phyloP scores from a whole-genome alignment of 1,284 basidiomycete genomes.

The Coniferiporia weirii region DNA sequence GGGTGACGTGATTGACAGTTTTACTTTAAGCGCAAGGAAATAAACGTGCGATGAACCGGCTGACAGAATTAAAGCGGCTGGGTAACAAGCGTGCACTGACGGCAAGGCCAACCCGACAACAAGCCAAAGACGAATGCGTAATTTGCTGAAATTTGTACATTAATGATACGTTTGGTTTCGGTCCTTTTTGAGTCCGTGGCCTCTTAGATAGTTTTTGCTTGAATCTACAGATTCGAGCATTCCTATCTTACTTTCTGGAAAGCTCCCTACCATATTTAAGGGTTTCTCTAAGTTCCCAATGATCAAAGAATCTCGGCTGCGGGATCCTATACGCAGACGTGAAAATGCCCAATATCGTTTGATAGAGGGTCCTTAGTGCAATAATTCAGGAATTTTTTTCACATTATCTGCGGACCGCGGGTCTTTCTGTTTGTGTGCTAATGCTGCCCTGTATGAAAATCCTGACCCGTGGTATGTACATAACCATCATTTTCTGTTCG shows the following conservation, averaged over 20 bases:
- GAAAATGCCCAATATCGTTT: background rate
- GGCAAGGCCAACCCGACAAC: conserved; percentile 83
- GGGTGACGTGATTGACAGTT: background rate
- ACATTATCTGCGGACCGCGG: too few species aligned
- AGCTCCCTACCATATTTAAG: too few species aligned
- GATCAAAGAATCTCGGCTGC: too few species aligned
- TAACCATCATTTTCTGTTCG: too few species aligned
- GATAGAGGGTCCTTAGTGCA: background rate
- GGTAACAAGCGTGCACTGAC: conserved; percentile 68
- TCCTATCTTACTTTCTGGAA: too few species aligned
- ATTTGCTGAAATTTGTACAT: conserved; percentile 33
- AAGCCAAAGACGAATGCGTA: conserved; percentile 89
- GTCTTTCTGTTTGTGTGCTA: too few species aligned
- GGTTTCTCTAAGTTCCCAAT: too few species aligned
- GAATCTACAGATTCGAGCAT: background rate
- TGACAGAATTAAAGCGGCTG: conserved; percentile 87
- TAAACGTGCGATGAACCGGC: conserved; percentile 89
- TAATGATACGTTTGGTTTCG: background rate
- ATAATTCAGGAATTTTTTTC: too few species aligned
- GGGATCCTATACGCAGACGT: background rate
- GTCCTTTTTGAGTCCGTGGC: background rate
- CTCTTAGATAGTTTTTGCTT: background rate
- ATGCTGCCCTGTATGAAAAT: too few species aligned
- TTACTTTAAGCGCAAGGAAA: conserved; percentile 77
- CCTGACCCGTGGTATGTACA: too few species aligned